Percentiles rank a stretch among this genome's conserved stretches.
phyloP scores from a whole-genome alignment of 2,329 filamentous ascomycete genomes.

The Amylocarpus encephaloides region DNA sequence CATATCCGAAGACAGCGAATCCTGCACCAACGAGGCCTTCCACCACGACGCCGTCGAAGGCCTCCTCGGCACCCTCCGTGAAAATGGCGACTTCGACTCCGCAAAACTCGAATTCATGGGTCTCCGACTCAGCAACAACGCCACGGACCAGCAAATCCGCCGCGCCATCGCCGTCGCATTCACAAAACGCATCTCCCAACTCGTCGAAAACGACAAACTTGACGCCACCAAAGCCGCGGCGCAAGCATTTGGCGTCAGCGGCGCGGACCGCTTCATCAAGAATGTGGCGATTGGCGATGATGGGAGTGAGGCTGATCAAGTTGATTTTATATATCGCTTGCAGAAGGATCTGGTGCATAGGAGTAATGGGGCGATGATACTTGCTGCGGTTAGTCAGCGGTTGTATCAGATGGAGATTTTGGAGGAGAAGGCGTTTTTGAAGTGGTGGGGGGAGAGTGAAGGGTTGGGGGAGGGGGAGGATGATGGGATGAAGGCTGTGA shows the following conservation, averaged over 20 bases:
- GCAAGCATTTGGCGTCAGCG: slow-evolving; percentile 48
- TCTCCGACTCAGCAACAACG: slow-evolving; percentile 84
- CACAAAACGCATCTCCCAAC: slow-evolving; percentile 70
- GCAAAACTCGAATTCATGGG: slow-evolving; percentile 87
- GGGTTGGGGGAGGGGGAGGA: slow-evolving; percentile 51
- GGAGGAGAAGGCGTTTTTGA: slow-evolving; percentile 80
- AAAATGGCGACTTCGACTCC: slow-evolving; percentile 70
- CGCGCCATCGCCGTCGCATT: slow-evolving; percentile 81
- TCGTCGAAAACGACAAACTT: slow-evolving; percentile 50
- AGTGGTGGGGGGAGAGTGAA: slow-evolving; percentile 75
- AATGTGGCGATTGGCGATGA: slow-evolving; percentile 58
- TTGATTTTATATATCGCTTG: slow-evolving; percentile 75
- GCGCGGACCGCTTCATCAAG: slow-evolving; percentile 49
- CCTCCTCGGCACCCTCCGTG: slow-evolving; percentile 78
- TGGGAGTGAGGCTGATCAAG: slow-evolving; percentile 69
- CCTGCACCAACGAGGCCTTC: slow-evolving; percentile 55
- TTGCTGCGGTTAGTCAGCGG: slow-evolving; percentile 75
- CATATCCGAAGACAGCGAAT: slow-evolving; percentile 56
- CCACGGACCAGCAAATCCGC: slow-evolving; percentile 82
- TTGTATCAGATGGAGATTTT: slow-evolving; percentile 79
- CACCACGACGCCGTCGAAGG: slow-evolving; percentile 81
- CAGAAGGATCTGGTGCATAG: slow-evolving; percentile 71
- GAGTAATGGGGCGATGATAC: slow-evolving; percentile 57
- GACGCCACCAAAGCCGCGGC: slow-evolving; percentile 61
- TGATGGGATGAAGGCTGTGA: slow-evolving; percentile 64